Base-by-base conservation (phyloP, 768 basidiomycete genomes). In the Mycena venus region DNA sequence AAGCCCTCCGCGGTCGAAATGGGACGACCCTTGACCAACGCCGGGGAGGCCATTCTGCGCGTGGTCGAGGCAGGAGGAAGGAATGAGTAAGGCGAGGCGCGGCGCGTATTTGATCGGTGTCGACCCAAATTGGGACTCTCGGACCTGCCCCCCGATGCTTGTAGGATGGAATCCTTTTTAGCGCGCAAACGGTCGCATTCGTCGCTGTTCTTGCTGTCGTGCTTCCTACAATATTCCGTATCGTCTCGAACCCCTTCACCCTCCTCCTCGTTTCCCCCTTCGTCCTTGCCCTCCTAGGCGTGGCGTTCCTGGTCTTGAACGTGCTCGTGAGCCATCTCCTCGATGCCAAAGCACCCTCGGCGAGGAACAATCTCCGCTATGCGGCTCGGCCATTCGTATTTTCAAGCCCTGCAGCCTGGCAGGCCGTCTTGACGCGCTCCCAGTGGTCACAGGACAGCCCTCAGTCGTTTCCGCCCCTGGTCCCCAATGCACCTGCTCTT, bases 371-470 rank as follows among this genome's bases (percentile, higher is more conserved):
- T 51, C 85, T 92, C n/a, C 82, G 84, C 12, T 84, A 85, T 69
- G 91, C 93, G 0, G 92, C 95, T 21, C 90, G 91, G 40, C 95
- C 95, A 0, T 88, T 97, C 59, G 89, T 91, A 3, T 98, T 98
- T 86, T 95, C 96, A 5, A 96, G 96, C 3, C 95, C 96, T 29
- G 96, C 97, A 69, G 97, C 96, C 36, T 98, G 97, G 97, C 95
- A 97, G 79, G 96, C 93, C 0, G 94, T 96, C 58, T 87, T 95
- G 62, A 96, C 91, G 55, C 91, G 96, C 36, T 95, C 95, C n/a
- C 92, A 94, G 82, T 98, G 96, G 97, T 95, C 95, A 4, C 91
- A 93, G 76, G 90, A 88, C 70, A 85, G 91, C 4, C 91, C 93
- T 0, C 91, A 92, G 78, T 85, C 90, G n/a, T 86, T 94, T 23